phyloP scores from a whole-genome alignment of 305 asterid genomes.

The Fraxinus albicans region DNA sequence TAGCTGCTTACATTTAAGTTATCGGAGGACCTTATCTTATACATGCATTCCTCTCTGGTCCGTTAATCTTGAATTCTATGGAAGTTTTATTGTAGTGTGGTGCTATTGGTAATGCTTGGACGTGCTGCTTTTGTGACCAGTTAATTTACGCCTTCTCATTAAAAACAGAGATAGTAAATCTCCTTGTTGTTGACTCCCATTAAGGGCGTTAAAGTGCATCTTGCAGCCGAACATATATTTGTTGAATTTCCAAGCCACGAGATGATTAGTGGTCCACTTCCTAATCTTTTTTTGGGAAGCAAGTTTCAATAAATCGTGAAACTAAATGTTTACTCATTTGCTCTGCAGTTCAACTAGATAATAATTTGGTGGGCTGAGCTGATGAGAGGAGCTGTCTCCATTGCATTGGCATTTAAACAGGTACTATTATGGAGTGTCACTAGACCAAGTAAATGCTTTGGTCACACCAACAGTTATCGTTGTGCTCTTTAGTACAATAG shows the following conservation, averaged over 20 bases:
- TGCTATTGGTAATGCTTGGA: slow-evolving; percentile 65
- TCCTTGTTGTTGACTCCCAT: background rate
- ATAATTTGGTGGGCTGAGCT: slow-evolving; percentile 79
- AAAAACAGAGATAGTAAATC: background rate
- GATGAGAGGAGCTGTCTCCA: slow-evolving; percentile 46
- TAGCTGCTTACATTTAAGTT: too few relatives aligned
- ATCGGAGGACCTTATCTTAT: background rate
- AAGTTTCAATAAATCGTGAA: background rate
- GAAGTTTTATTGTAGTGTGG: slow-evolving; percentile 50
- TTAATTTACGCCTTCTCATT: background rate
- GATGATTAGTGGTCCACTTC: background rate
- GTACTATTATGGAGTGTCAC: slow-evolving; percentile 66
- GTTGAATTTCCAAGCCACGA: background rate
- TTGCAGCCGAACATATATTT: background rate
- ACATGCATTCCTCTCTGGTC: background rate
- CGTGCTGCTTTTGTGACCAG: slow-evolving; percentile 82
- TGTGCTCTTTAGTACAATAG: slow-evolving; percentile 80
- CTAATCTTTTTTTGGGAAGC: background rate
- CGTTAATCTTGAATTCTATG: slow-evolving; percentile 24
- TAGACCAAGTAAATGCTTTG: slow-evolving; percentile 70
- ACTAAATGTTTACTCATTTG: background rate
- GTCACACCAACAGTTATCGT: slow-evolving; percentile 65
- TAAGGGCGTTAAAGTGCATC: background rate
- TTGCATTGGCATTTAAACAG: slow-evolving; percentile 95
- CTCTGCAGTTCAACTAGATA: slow-evolving; percentile 34